phyloP scores from a whole-genome alignment of 2,329 filamentous ascomycete genomes.

The Diaporthe sp. region DNA sequence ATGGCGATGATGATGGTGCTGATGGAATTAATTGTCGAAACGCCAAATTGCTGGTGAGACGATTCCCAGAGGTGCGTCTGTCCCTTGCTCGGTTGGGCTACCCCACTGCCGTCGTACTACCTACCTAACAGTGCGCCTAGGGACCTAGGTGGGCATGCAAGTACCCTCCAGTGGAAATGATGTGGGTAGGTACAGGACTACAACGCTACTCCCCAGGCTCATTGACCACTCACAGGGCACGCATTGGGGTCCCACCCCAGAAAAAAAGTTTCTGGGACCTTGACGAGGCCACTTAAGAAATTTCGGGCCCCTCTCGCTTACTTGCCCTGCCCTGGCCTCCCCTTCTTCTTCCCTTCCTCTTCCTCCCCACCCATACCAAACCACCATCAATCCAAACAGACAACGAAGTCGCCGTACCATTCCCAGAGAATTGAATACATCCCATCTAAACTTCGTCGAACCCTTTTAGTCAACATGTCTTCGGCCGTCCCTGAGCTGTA shows the following conservation, averaged over 20 bases:
- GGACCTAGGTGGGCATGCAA: background rate
- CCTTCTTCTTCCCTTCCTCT: constrained; percentile 49
- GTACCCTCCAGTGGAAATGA: background rate
- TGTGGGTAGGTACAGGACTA: background rate
- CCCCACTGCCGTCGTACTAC: background rate
- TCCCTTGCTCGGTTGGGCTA: constrained; percentile 1
- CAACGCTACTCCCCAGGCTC: background rate
- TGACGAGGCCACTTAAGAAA: constrained; percentile 43
- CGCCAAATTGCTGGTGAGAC: constrained; percentile 16
- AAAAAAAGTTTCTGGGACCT: constrained; percentile 38
- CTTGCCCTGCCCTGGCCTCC: constrained; percentile 43
- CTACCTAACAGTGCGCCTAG: background rate
- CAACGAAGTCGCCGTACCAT: constrained; percentile 74
- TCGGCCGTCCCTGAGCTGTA: constrained; percentile 91
- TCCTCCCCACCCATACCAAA: constrained; percentile 51
- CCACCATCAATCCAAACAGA: constrained; percentile 57
- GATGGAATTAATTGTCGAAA: constrained; percentile 1
- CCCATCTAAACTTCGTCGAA: constrained; percentile 76
- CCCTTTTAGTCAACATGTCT: constrained; percentile 69
- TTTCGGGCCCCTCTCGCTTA: constrained; percentile 42
- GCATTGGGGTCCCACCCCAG: constrained; percentile 10
- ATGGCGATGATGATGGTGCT: background rate
- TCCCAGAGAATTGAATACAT: constrained; percentile 51
- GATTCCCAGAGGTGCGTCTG: background rate
- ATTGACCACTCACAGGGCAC: constrained; percentile 35